Evolutionary conservation across 2,329 filamentous ascomycete species (phyloP).

Genomic region (Fusarium chlamydosporum): DNA sequence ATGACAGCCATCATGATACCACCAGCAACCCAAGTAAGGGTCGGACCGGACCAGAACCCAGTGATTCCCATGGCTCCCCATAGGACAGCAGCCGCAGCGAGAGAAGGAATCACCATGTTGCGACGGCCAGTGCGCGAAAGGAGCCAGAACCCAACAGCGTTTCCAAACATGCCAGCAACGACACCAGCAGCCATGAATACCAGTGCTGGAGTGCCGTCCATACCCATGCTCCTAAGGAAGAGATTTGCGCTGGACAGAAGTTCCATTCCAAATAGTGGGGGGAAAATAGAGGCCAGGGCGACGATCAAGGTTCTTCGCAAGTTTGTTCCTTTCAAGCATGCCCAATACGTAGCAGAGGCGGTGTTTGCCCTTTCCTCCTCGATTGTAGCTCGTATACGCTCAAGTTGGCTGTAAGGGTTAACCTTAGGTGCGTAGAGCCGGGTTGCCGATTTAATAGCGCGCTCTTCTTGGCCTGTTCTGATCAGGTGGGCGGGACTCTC

Average conservation of each 20-base stretch:
- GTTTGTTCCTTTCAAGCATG: constrained; percentile 60
- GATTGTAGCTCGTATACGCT: constrained; percentile 53
- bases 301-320: constrained; percentile 57
- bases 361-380: constrained; percentile 56
- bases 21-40: constrained; percentile 23
- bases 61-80: constrained; percentile 60
- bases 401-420: constrained; percentile 31
- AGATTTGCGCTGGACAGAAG: constrained; percentile 60
- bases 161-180: constrained; percentile 61
- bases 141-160: constrained; percentile 61
- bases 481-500: constrained; percentile 50
- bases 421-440: constrained; percentile 43
- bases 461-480: constrained; percentile 32
- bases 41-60: constrained; percentile 29
- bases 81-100: constrained; percentile 53
- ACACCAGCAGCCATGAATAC: constrained; percentile 64
- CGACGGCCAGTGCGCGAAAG: constrained; percentile 60
- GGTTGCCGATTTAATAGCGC: constrained; percentile 38
- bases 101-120: constrained; percentile 55
- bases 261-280: constrained; percentile 60
- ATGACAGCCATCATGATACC: constrained; percentile 59
- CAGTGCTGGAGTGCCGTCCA: constrained; percentile 53
- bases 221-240: constrained; percentile 53
- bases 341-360: constrained; percentile 55
- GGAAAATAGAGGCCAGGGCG: constrained; percentile 58